Evolutionary conservation across 2,329 filamentous ascomycete species (phyloP), one percentile per base, ranked within the genome.

Genomic region (Xylariaceae sp.): DNA sequence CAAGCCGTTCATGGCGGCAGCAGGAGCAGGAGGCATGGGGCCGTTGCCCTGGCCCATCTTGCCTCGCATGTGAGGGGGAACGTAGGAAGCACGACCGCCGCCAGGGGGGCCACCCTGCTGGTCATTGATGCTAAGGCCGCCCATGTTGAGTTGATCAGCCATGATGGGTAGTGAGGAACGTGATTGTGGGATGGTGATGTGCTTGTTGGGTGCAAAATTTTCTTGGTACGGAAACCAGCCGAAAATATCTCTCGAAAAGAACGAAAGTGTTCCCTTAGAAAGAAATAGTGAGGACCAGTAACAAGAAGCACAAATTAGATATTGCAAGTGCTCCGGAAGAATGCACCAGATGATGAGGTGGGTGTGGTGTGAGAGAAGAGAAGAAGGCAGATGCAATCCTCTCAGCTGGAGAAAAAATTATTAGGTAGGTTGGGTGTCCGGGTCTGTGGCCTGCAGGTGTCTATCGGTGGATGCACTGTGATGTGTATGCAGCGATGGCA

Each of bases 111-210:
- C 22, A 11, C 22, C 22, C 51, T 63, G 56, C 57, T 66, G 61
- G 64, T 68, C 61, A 43, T 68, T 80, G 51, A 91, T 73, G 67
- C 71, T 83, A 60, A 91, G 74, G 63, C 81, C 80, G 64, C 76
- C 78, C 79, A 91, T 89, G 74, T 89, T 88, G 59, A 93, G 78
- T 74, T 90, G 83, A 61, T 88, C 85, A 65, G 85, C 85, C 85
- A 89, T 89, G 63, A 67, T 83, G 71, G 59, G 11, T 28, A n/a
- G 17, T 42, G 39, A 6, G 7, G 17, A 17, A 37, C 36, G 30
- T 39, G 41, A 22, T 38, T 38, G 38, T 46, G 34, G 41, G 44
- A 45, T 38, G 31, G 33, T 39, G 47, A 39, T 34, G 22, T 37
- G 34, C 35, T 43, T 39, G 39, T 42, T 37, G 17, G 19, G 35